phyloP scores from a whole-genome alignment of 495 filamentous ascomycete species.

The Cryomyces minteri region DNA sequence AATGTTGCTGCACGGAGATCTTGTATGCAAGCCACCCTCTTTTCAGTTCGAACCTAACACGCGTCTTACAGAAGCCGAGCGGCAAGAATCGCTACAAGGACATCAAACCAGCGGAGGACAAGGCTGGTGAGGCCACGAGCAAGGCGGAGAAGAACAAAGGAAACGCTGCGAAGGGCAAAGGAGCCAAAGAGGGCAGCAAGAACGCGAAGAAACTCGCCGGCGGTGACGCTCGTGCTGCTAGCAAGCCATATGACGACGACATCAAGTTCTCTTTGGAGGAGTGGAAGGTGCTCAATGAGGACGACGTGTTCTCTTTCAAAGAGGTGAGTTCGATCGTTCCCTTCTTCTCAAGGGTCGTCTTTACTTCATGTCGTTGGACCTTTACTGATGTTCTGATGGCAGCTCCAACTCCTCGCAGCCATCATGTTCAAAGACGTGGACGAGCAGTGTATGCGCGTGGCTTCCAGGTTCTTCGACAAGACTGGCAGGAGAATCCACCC shows the following conservation, averaged over 20 bases:
- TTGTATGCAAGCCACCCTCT: too few relatives aligned
- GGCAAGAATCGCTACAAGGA: slow-evolving; percentile 7
- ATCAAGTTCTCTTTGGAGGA: slow-evolving; percentile 5
- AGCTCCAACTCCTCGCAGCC: slow-evolving; percentile 11
- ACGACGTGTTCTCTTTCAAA: slow-evolving; percentile 7
- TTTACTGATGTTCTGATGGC: not conserved
- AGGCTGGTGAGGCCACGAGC: not conserved
- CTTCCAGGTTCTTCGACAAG: slow-evolving; percentile 13
- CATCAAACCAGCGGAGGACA: slow-evolving; percentile 3
- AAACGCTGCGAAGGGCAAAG: not conserved
- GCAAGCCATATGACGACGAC: not conserved
- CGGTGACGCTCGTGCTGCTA: slow-evolving; percentile 1
- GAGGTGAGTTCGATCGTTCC: not conserved
- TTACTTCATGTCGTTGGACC: not conserved
- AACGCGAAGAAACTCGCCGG: not conserved
- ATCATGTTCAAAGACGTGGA: slow-evolving; percentile 12
- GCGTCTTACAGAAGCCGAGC: too few relatives aligned
- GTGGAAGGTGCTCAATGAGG: slow-evolving; percentile 8
- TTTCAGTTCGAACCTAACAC: too few relatives aligned
- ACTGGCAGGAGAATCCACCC: slow-evolving; percentile 15
- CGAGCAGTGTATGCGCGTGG: slow-evolving; percentile 12
- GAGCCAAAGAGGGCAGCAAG: not conserved
- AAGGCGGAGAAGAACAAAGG: not conserved
- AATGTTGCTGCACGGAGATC: too few relatives aligned
- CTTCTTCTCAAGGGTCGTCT: not conserved